phyloP scores from a whole-genome alignment of 2,329 filamentous ascomycete species.

The Penicillium oxalicum region DNA sequence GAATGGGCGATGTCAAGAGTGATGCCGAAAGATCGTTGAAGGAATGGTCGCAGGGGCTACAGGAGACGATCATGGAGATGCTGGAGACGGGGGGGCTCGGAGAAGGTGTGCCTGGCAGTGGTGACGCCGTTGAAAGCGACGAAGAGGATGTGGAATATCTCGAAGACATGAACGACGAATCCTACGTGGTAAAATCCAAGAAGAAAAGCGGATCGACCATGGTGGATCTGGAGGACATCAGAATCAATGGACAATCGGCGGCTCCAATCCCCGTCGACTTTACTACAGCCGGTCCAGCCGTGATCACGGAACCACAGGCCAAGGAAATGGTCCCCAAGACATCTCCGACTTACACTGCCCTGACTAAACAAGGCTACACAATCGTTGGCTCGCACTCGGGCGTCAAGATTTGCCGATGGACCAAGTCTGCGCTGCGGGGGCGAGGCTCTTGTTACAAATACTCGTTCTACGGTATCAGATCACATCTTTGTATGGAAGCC shows the following conservation, averaged over 20 bases:
- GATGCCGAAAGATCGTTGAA: conserved; percentile 61
- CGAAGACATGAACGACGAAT: conserved; percentile 35
- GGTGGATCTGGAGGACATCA: conserved; percentile 80
- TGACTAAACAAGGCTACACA: conserved; percentile 94
- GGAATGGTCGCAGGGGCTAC: conserved; percentile 73
- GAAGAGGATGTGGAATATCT: conserved; percentile 60
- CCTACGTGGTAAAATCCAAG: conserved; percentile 33
- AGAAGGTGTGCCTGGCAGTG: conserved; percentile 69
- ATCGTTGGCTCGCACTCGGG: conserved; percentile 94
- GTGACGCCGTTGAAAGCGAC: conserved; percentile 78
- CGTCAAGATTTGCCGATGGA: conserved; percentile 98
- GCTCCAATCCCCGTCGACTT: conserved; percentile 75
- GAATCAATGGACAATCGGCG: conserved; percentile 34
- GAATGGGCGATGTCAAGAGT: conserved; percentile 78
- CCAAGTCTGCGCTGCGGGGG: conserved; percentile 89
- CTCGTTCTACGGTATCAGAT: conserved; percentile 94
- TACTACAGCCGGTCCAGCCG: conserved; percentile 49
- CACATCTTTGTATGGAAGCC: conserved; percentile 97
- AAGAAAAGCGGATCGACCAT: conserved; percentile 43
- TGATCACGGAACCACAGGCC: conserved; percentile 37
- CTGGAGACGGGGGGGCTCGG: conserved; percentile 48
- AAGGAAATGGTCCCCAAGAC: conserved; percentile 94
- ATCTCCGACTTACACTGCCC: conserved; percentile 78
- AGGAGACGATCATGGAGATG: conserved; percentile 62
- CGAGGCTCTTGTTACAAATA: conserved; percentile 96